Conservation (phyloP, 176 grass and related monocot genomes). For the Zoysia pacifica region DNA sequence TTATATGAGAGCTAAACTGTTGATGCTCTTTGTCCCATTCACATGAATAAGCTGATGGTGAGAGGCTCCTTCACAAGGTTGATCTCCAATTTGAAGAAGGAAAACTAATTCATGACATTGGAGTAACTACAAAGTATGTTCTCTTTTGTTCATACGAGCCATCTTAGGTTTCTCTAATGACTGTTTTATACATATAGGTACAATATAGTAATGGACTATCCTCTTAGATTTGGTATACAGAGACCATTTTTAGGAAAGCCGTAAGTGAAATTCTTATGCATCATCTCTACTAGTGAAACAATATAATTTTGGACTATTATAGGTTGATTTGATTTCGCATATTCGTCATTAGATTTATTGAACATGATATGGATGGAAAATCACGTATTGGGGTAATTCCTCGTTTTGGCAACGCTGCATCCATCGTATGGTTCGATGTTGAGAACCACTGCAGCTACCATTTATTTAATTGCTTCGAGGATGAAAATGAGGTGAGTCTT, state of each 20-base stretch:
- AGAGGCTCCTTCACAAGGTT: slow-evolving; percentile 49
- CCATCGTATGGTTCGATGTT: slow-evolving; percentile 49
- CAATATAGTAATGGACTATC: slow-evolving; percentile 55
- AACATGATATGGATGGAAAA: slow-evolving; percentile 34
- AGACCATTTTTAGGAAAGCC: slow-evolving; percentile 20
- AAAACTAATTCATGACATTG: slow-evolving; percentile 46
- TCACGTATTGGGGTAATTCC: slow-evolving; percentile 58
- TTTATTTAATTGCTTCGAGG: slow-evolving; percentile 53
- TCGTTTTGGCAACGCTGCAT: slow-evolving; percentile 40
- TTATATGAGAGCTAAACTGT: background rate
- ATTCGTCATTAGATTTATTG: slow-evolving; percentile 38
- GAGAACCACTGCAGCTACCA: slow-evolving; percentile 51
- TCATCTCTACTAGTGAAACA: too few relatives aligned
- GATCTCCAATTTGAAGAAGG: slow-evolving; percentile 48
- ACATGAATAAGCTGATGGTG: slow-evolving; percentile 39
- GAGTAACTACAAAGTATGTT: slow-evolving; percentile 28
- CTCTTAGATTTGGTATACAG: slow-evolving; percentile 34
- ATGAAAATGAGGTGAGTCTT: slow-evolving; percentile 48
- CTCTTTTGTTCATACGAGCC: background rate
- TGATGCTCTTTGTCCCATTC: background rate
- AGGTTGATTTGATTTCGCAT: background rate
- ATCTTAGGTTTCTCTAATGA: background rate
- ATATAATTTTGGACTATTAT: too few relatives aligned
- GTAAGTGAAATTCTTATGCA: slow-evolving; percentile 2
- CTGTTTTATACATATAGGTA: slow-evolving; percentile 29